Evolutionary conservation across 2,329 filamentous ascomycete species (phyloP).

Genomic region (Alternaria sp.): DNA sequence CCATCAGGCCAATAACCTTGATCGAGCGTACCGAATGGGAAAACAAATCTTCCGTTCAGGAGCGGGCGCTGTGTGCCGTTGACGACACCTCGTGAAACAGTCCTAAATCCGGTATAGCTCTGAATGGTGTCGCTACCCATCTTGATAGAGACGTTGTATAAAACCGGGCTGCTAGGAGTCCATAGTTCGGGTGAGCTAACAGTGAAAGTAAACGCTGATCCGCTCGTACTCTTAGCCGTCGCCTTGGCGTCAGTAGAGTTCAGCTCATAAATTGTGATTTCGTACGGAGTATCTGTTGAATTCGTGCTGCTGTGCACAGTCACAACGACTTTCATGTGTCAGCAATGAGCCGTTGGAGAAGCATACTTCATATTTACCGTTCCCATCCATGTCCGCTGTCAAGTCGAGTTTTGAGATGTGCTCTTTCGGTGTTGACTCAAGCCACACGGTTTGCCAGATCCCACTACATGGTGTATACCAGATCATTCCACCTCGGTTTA

Average conservation of each 20-base stretch:
- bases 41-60: conserved; percentile 73
- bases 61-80: conserved; percentile 68
- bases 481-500: conserved; percentile 65
- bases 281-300: conserved; percentile 47
- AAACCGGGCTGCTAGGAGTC: conserved; percentile 68
- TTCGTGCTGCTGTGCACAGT: conserved; percentile 61
- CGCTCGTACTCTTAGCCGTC: conserved; percentile 57
- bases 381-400: conserved; percentile 56
- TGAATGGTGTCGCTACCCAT: conserved; percentile 62
- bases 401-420: conserved; percentile 69
- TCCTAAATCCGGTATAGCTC: conserved; percentile 76
- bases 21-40: conserved; percentile 73
- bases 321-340: conserved; percentile 59
- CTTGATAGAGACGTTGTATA: conserved; percentile 70
- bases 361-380: conserved; percentile 27
- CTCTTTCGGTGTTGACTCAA: conserved; percentile 67
- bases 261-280: conserved; percentile 52
- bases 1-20: conserved; percentile 78
- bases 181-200: conserved; percentile 67
- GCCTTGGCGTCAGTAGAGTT: conserved; percentile 54
- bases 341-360: conserved; percentile 12
- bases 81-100: conserved; percentile 64
- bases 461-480: conserved; percentile 77
- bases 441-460: conserved; percentile 78
- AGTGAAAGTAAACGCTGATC: conserved; percentile 63